Evolutionary conservation across 768 basidiomycete species (phyloP).

Genomic region (Panellus pusillus): DNA sequence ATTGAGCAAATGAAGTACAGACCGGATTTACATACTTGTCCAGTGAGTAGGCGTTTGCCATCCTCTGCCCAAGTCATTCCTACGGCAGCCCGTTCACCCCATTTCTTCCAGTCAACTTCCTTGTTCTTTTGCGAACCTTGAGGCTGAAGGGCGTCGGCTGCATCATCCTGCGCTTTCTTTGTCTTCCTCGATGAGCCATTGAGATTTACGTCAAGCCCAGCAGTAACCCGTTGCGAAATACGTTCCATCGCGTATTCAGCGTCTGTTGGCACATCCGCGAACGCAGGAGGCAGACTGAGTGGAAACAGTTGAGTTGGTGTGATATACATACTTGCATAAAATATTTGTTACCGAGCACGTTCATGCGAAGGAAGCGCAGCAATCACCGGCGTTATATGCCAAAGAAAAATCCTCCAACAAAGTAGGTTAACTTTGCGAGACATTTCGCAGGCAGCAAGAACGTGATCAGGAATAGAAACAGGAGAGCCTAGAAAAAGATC

Average conservation of each 20-base stretch:
- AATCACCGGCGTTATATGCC: conserved; percentile 63
- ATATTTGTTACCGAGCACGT: conserved; percentile 38
- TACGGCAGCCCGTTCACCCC: conserved; percentile 46
- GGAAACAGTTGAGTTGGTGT: not conserved
- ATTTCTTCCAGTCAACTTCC: conserved; percentile 56
- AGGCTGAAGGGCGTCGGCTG: not conserved
- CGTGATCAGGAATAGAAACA: conserved; percentile 39
- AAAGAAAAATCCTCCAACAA: conserved; percentile 54
- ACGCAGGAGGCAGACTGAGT: conserved; percentile 44
- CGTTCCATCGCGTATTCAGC: conserved; percentile 71
- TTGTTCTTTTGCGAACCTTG: conserved; percentile 8
- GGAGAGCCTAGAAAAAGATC: conserved; percentile 34
- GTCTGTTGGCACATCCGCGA: conserved; percentile 62
- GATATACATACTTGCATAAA: not conserved
- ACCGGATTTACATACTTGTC: conserved; percentile 30
- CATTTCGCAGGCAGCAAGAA: conserved; percentile 50
- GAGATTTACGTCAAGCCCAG: conserved; percentile 50
- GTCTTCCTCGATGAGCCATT: conserved; percentile 23
- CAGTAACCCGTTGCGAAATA: conserved; percentile 58
- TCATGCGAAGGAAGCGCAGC: conserved; percentile 48
- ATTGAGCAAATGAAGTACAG: not conserved
- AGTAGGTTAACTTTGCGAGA: conserved; percentile 47
- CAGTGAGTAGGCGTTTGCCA: conserved; percentile 38
- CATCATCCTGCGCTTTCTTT: conserved; percentile 14
- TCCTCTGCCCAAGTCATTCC: conserved; percentile 47